Evolutionary conservation across 306 rosid genomes (phyloP), one percentile per base, ranked within the genome.

Genomic region (Cicer arietinum): DNA sequence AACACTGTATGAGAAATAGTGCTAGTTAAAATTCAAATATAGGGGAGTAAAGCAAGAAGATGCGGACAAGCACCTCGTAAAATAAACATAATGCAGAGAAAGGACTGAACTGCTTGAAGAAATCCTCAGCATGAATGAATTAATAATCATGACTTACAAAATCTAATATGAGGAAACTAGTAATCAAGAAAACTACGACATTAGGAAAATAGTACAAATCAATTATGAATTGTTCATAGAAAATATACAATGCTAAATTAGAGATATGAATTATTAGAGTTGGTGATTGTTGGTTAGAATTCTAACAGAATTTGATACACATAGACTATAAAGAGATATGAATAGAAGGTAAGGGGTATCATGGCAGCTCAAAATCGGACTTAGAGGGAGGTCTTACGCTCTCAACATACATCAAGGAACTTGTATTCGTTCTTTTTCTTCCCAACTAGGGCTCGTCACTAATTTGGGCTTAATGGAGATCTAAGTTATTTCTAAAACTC

Each of bases 71-170:
- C 12, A 14, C 7, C 7, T 57, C 43, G n/a, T 37, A 41, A 45
- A 16, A 52, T 71, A 35, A 12, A 13, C 35, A 72, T 43, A 52
- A 53, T 59, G 51, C 60, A 53, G 51, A 70, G 50, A 53, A 58
- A 75, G 11, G 48, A 74, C 48, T 35, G 69, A 44, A 45, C 39
- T 17, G 47, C 35, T 51, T 51, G 62, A 62, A 13, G 30, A 64
- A 75, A 50, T 50, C 43, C 16, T 48, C 79, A 48, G 30, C 44
- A 22, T 42, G 20, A 48, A 17, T 71, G 51, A 71, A 70, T 53
- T 10, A 52, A 39, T 14, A 41, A 48, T 72, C 54, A 71, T 71
- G 65, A 42, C 48, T 9, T 18, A 56, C 44, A 56, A 13, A 6
- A 52, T 73, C 37, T 25, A 12, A 10, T 8, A 72, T 71, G 22